Evolutionary conservation across 2,329 filamentous ascomycete species (phyloP).

Genomic region (Trichophyton simii): DNA sequence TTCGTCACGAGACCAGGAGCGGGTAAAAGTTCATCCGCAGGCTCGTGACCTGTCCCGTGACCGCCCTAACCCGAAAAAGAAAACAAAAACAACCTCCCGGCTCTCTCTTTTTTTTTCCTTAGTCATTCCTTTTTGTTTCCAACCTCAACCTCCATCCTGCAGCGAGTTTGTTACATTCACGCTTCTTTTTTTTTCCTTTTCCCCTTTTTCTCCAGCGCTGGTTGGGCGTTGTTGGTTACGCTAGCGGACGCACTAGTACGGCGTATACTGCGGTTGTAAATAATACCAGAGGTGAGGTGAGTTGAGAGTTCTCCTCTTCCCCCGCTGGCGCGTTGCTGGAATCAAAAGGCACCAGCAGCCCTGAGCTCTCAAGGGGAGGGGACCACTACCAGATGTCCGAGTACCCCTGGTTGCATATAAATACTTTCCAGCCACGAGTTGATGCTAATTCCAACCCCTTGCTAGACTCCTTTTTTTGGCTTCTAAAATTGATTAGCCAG

Average conservation of each 20-base stretch:
- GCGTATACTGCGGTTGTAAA: not conserved
- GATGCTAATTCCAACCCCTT: not conserved
- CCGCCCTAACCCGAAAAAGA: no score
- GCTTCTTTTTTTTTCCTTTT: not conserved
- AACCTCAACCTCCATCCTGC: not conserved
- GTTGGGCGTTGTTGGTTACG: constrained; percentile 1
- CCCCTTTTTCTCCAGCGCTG: not conserved
- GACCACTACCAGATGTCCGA: not conserved
- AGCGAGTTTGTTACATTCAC: not conserved
- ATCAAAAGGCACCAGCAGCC: not conserved
- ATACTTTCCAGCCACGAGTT: constrained; percentile 1
- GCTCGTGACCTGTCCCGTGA: no score
- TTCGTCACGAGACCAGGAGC: no score
- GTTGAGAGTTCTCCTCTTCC: not conserved
- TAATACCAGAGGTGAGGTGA: not conserved
- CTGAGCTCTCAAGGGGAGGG: not conserved
- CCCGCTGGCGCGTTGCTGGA: not conserved
- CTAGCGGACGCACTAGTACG: not conserved
- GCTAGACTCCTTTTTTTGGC: constrained; percentile 3
- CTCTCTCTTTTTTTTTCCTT: not conserved
- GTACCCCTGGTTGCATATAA: constrained; percentile 5
- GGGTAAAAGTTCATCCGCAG: no score
- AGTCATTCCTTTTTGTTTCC: not conserved
- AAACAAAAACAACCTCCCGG: not conserved
- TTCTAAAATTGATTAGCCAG: constrained; percentile 3